These are phyloP conservation scores for Haplosporangium sp. DNA, from an alignment of 371 early-diverging fungal species.

Conservation along the genomic window DNA sequence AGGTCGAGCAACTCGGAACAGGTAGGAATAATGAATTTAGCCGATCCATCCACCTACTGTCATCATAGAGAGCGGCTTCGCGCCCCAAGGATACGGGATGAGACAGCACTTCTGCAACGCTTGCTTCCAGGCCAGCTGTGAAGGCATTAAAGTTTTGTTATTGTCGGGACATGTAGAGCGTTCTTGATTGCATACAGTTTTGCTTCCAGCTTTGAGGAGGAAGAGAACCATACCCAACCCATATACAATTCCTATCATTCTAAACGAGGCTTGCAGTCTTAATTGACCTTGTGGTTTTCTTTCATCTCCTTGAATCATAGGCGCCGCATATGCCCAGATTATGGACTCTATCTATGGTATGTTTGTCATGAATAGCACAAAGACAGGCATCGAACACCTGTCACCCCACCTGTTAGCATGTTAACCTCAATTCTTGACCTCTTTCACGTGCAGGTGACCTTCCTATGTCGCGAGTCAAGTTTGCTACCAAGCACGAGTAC, in stretches of 20 bases:
- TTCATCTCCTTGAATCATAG: constrained; percentile 49
- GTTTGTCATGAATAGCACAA: constrained; percentile 3
- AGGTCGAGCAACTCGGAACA: constrained; percentile 94
- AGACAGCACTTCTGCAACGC: too few relatives aligned
- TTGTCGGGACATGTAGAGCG: too few relatives aligned
- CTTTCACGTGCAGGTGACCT: constrained; percentile 69
- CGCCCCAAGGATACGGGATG: too few relatives aligned
- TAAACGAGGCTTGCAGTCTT: too few relatives aligned
- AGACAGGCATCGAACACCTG: background rate
- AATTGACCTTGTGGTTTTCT: background rate
- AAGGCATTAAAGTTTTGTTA: too few relatives aligned
- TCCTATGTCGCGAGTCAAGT: constrained; percentile 87
- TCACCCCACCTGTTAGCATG: background rate
- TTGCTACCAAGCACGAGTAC: constrained; percentile 91
- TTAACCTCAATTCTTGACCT: background rate
- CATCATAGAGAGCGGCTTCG: background rate
- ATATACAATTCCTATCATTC: too few relatives aligned
- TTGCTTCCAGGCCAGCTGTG: too few relatives aligned
- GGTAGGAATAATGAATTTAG: constrained; percentile 63
- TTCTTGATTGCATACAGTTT: too few relatives aligned
- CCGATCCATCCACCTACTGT: background rate
- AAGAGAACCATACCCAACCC: too few relatives aligned
- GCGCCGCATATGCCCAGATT: constrained; percentile 92
- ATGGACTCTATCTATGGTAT: constrained; percentile 91
- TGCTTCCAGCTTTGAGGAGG: too few relatives aligned